These are phyloP conservation scores for Smallanthus sonchifolius DNA, from an alignment of 129 eudicot species.

Conservation along the genomic window DNA sequence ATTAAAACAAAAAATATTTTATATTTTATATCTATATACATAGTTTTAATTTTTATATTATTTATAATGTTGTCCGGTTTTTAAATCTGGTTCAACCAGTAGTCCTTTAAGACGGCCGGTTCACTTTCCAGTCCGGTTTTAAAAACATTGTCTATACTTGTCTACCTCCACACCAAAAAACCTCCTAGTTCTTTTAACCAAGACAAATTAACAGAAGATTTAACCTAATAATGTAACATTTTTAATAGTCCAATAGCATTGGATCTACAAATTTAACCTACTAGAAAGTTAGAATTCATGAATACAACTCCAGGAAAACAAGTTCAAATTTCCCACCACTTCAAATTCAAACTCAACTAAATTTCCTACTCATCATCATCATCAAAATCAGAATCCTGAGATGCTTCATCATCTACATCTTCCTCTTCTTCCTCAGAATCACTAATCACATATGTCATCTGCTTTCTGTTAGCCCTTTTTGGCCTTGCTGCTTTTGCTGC, in stretches of 20 bases:
- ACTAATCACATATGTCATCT: slow-evolving; percentile 54
- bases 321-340: slow-evolving; percentile 8
- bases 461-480: slow-evolving; percentile 48
- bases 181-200: neutral
- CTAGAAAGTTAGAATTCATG: neutral
- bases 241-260: neutral
- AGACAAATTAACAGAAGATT: neutral
- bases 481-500: slow-evolving; percentile 55
- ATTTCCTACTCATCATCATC: slow-evolving; percentile 25
- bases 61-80: too few relatives aligned
- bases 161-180: too few relatives aligned
- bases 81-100: too few relatives aligned
- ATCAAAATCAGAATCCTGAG: slow-evolving; percentile 43
- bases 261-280: neutral
- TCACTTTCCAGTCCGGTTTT: too few relatives aligned
- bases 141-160: too few relatives aligned
- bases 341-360: neutral
- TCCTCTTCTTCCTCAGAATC: slow-evolving; percentile 48
- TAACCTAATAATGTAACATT: too few relatives aligned
- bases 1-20: too few relatives aligned
- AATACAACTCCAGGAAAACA: neutral
- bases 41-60: too few relatives aligned
- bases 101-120: too few relatives aligned
- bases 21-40: too few relatives aligned
- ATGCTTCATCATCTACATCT: slow-evolving; percentile 21